Evolutionary conservation across 1,139 yeast species (phyloP).

Genomic region (Scheffersomyces lignicola): DNA sequence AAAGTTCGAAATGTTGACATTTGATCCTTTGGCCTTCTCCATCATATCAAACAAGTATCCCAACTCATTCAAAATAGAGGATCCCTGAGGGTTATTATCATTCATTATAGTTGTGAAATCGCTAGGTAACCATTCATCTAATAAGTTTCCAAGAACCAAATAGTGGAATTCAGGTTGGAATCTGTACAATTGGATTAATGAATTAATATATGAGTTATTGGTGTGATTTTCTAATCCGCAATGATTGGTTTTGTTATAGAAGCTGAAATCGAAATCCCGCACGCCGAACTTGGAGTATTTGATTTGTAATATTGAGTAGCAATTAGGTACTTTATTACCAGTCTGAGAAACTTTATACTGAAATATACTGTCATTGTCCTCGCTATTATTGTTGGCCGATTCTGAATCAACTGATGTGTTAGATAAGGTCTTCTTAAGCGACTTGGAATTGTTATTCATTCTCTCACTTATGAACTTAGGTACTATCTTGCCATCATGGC

Average conservation of each 20-base stretch:
- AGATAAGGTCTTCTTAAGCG: background rate
- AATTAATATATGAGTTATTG: constrained; percentile 78
- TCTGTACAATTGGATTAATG: constrained; percentile 79
- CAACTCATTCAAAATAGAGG: constrained; percentile 70
- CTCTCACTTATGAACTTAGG: constrained; percentile 80
- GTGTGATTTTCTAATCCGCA: constrained; percentile 91
- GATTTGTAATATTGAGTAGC: constrained; percentile 73
- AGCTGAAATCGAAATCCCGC: constrained; percentile 88
- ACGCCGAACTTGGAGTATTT: constrained; percentile 90
- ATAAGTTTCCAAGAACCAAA: constrained; percentile 54
- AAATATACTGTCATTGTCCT: constrained; percentile 23
- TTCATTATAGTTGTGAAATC: constrained; percentile 26
- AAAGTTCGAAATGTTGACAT: constrained; percentile 76
- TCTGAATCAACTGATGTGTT: background rate
- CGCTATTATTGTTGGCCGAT: constrained; percentile 7
- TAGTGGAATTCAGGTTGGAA: constrained; percentile 75
- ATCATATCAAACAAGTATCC: constrained; percentile 94
- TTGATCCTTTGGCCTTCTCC: constrained; percentile 70
- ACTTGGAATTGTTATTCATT: constrained; percentile 17
- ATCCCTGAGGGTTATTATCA: constrained; percentile 39
- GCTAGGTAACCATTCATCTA: constrained; percentile 58
- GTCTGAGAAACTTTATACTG: constrained; percentile 19
- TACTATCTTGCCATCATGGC: constrained; percentile 15
- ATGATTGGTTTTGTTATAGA: constrained; percentile 70
- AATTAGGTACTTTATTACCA: constrained; percentile 55